These are phyloP conservation scores for Nakaseomyces bracarensis DNA, from an alignment of 1,139 yeast genomes.

Conservation along the genomic window DNA sequence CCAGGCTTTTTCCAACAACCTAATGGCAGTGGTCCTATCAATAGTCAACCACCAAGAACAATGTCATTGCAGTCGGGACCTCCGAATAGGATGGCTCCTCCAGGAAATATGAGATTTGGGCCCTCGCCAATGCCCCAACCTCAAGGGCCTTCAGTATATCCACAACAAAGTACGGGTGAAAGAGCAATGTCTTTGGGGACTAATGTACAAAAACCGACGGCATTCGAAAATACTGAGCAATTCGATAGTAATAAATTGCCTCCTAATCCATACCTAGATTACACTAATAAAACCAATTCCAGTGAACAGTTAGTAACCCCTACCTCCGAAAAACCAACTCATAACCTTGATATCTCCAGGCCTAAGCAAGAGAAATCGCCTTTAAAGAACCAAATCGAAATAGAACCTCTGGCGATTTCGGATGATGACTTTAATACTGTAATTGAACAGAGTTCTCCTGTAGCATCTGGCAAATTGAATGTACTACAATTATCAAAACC, in stretches of 20 bases:
- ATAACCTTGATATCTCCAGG: conserved; percentile 1
- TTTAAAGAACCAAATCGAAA: conserved; percentile 10
- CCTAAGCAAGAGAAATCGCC: conserved; percentile 11
- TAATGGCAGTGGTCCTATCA: conserved; percentile 9
- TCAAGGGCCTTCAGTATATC: conserved; percentile 5
- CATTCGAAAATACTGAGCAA: neutral
- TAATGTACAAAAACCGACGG: neutral
- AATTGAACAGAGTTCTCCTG: conserved; percentile 5
- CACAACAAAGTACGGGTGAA: conserved; percentile 6
- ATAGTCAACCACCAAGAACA: conserved; percentile 10
- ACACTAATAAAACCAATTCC: neutral
- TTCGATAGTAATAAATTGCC: neutral
- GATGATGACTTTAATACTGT: neutral
- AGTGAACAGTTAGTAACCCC: neutral
- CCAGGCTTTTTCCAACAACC: neutral
- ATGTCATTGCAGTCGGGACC: conserved; percentile 14
- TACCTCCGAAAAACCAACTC: neutral
- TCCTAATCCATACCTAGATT: neutral
- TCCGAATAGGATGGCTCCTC: conserved; percentile 6
- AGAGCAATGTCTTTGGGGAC: neutral
- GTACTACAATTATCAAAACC: conserved; percentile 24
- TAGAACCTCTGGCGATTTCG: conserved; percentile 3
- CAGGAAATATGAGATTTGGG: conserved; percentile 3
- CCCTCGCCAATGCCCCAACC: conserved; percentile 16
- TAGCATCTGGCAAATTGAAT: conserved; percentile 18